Evolutionary conservation across 2,329 filamentous ascomycete species (phyloP).

Genomic region (Blastomyces emzantsi): DNA sequence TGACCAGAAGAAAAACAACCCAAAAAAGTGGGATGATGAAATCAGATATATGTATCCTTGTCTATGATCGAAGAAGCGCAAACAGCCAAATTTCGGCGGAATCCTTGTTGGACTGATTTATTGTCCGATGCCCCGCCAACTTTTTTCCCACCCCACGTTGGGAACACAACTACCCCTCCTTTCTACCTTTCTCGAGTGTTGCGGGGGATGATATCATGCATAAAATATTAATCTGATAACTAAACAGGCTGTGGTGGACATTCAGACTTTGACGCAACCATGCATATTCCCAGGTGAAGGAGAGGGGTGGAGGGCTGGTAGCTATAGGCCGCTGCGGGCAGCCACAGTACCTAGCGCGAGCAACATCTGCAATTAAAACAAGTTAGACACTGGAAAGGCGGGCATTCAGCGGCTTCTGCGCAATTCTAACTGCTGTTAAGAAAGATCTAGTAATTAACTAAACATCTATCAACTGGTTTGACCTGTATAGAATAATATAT

Average conservation of each 20-base stretch:
- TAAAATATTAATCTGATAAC: background rate
- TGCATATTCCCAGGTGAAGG: conserved; percentile 1
- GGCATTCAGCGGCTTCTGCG: too few relatives aligned
- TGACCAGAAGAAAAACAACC: too few relatives aligned
- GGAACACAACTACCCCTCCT: background rate
- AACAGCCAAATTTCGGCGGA: background rate
- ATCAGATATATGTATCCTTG: background rate
- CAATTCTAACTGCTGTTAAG: too few relatives aligned
- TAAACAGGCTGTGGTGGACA: background rate
- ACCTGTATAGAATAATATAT: too few relatives aligned
- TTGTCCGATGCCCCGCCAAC: background rate
- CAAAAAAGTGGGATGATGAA: background rate
- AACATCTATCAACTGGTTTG: too few relatives aligned
- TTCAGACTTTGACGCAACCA: background rate
- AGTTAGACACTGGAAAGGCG: too few relatives aligned
- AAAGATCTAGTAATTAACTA: too few relatives aligned
- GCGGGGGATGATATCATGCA: background rate
- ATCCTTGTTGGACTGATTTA: background rate
- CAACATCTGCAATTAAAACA: too few relatives aligned
- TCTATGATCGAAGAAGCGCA: background rate
- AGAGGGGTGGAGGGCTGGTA: background rate
- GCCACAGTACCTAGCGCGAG: too few relatives aligned
- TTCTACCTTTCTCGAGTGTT: background rate
- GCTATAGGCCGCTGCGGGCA: background rate
- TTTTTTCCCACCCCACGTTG: background rate